phyloP scores from a whole-genome alignment of 2,329 filamentous ascomycete species.

The Aspergillus bombycis region DNA sequence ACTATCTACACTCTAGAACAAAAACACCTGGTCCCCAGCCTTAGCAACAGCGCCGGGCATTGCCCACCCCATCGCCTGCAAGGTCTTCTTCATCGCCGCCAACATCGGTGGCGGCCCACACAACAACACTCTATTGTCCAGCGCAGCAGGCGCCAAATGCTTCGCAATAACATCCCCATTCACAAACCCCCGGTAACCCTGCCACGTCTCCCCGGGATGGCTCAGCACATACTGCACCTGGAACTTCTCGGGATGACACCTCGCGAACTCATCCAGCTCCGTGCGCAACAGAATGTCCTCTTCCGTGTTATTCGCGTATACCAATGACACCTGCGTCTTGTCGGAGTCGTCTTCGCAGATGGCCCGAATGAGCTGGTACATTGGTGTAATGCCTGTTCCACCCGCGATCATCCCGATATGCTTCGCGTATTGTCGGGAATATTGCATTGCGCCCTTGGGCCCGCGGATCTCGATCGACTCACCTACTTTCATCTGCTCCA shows the following conservation, averaged over 20 bases:
- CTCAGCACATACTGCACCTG: constrained; percentile 59
- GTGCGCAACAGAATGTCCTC: constrained; percentile 62
- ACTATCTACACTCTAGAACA: constrained; percentile 44
- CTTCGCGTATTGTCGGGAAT: constrained; percentile 26
- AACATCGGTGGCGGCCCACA: constrained; percentile 65
- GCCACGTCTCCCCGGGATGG: constrained; percentile 50
- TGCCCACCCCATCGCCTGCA: constrained; percentile 54
- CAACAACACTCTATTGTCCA: constrained; percentile 56
- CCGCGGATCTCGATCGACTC: constrained; percentile 33
- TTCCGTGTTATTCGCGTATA: constrained; percentile 62
- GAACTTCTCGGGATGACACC: constrained; percentile 55
- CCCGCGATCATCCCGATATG: constrained; percentile 39
- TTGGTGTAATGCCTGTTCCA: constrained; percentile 48
- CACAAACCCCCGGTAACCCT: constrained; percentile 52
- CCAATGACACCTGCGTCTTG: constrained; percentile 56
- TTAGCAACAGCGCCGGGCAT: constrained; percentile 53
- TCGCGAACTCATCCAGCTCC: constrained; percentile 57
- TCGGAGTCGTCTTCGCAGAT: constrained; percentile 63
- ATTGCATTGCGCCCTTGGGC: constrained; percentile 35
- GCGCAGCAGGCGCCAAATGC: constrained; percentile 48
- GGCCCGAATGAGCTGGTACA: constrained; percentile 63
- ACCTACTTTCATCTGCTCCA: constrained; percentile 30
- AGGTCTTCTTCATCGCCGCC: constrained; percentile 55
- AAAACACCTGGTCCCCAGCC: constrained; percentile 57
- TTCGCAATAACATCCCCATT: constrained; percentile 53